phyloP scores from a whole-genome alignment of 1,139 yeast genomes.

The Yamadazyma trypodendri region DNA sequence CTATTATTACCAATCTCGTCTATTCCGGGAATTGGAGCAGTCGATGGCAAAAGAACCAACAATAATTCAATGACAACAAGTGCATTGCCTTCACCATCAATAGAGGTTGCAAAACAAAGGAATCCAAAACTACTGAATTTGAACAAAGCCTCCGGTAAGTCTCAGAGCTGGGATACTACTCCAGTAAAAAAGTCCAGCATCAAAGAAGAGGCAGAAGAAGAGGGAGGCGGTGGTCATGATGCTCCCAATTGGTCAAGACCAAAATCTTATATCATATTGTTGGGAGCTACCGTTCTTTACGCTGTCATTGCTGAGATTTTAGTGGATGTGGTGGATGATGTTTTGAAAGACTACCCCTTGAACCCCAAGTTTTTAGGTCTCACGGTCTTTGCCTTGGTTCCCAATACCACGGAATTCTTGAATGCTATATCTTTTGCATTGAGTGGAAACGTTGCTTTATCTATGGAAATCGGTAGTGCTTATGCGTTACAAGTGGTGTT shows the following conservation, averaged over 20 bases:
- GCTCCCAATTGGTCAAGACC: slow-evolving; percentile 96
- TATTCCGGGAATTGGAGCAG: neutral
- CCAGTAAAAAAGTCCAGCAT: slow-evolving; percentile 11
- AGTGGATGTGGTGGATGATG: slow-evolving; percentile 92
- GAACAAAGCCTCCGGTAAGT: neutral
- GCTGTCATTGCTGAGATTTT: slow-evolving; percentile 94
- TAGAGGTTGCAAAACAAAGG: slow-evolving; percentile 21
- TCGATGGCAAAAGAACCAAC: neutral
- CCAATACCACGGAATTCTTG: slow-evolving; percentile 93
- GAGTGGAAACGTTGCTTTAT: slow-evolving; percentile 91
- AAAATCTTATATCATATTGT: slow-evolving; percentile 80
- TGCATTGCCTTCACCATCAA: slow-evolving; percentile 21
- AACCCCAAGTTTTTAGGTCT: slow-evolving; percentile 90
- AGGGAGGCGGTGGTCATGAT: slow-evolving; percentile 67
- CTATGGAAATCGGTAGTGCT: slow-evolving; percentile 98
- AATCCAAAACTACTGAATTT: slow-evolving; percentile 9
- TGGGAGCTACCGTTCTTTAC: slow-evolving; percentile 81
- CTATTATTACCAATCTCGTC: slow-evolving; percentile 9
- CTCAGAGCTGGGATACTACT: slow-evolving; percentile 8
- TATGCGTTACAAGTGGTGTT: slow-evolving; percentile 96
- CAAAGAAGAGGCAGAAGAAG: slow-evolving; percentile 13
- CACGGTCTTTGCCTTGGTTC: slow-evolving; percentile 93
- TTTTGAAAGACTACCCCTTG: slow-evolving; percentile 70
- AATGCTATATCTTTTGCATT: slow-evolving; percentile 97
- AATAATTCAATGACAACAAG: slow-evolving; percentile 8